Conservation (phyloP, 2,329 filamentous ascomycete genomes). For the Grosmannia huntii region DNA sequence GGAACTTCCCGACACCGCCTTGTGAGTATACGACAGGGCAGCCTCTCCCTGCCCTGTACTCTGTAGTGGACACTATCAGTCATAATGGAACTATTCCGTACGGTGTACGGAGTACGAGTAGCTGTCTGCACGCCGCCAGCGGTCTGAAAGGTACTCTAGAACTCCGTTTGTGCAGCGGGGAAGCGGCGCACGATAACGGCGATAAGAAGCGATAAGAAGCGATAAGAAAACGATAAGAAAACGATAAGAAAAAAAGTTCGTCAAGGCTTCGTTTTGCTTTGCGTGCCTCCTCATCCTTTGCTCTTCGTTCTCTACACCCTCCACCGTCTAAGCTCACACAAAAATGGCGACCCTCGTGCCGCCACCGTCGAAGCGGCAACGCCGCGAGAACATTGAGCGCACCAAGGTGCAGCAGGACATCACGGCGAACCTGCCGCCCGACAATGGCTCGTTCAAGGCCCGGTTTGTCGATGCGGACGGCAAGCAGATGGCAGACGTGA, state of each 20-base stretch:
- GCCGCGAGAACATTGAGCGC: slow-evolving; percentile 58
- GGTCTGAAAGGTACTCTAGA: no score
- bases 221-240: background rate
- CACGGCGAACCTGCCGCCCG: slow-evolving; percentile 50
- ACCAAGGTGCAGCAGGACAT: slow-evolving; percentile 66
- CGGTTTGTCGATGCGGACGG: slow-evolving; percentile 76
- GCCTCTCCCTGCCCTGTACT: no score
- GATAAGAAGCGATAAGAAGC: background rate
- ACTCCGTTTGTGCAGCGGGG: background rate
- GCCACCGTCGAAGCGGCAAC: slow-evolving; percentile 57
- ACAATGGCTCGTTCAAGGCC: slow-evolving; percentile 66
- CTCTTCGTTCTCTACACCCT: background rate
- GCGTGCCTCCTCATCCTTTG: background rate
- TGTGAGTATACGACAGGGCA: no score
- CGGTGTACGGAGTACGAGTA: no score
- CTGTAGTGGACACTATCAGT: no score
- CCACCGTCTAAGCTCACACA: background rate
- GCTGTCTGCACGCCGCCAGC: no score
- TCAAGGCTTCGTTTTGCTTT: background rate
- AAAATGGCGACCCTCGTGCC: slow-evolving; percentile 22
- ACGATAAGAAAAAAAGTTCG: background rate
- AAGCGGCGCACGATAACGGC: background rate
- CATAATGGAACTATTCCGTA: no score
- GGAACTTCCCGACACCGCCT: no score
- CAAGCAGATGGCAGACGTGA: slow-evolving; percentile 57